A percentile compares a stretch with the other conserved stretches of the same genome.
phyloP scores from a whole-genome alignment of 257 asterid species.

The Solanum tarijense region DNA sequence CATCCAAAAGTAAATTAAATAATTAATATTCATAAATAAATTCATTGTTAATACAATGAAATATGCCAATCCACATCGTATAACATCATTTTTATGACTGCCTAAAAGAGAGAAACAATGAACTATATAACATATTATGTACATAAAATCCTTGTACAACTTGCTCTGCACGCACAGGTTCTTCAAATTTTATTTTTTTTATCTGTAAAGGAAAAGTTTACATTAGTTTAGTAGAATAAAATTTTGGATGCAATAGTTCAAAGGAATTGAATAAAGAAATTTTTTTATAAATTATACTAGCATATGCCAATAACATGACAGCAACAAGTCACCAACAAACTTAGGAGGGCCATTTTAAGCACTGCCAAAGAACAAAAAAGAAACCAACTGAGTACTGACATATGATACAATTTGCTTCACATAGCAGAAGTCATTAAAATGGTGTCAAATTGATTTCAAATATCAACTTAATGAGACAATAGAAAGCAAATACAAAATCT shows the following conservation, averaged over 20 bases:
- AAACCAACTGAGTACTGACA: not conserved
- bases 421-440: no score
- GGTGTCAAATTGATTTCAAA: not conserved
- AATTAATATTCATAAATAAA: no score
- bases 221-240: not conserved
- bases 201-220: not conserved
- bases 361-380: not conserved
- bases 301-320: not conserved
- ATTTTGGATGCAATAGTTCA: not conserved
- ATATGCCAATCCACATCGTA: not conserved
- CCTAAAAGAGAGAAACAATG: not conserved
- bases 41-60: not conserved
- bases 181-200: no score
- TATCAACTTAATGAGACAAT: not conserved
- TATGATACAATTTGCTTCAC: not conserved
- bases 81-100: not conserved
- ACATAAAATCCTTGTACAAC: no score
- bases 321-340: not conserved
- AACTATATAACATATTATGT: not conserved
- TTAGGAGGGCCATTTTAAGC: not conserved
- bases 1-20: not conserved
- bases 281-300: no score
- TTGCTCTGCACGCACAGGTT: no score
- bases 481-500: not conserved
- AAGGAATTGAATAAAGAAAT: no score